phyloP scores from a whole-genome alignment of 805 yeast genomes.

The Kazachstania kunashirensis region DNA sequence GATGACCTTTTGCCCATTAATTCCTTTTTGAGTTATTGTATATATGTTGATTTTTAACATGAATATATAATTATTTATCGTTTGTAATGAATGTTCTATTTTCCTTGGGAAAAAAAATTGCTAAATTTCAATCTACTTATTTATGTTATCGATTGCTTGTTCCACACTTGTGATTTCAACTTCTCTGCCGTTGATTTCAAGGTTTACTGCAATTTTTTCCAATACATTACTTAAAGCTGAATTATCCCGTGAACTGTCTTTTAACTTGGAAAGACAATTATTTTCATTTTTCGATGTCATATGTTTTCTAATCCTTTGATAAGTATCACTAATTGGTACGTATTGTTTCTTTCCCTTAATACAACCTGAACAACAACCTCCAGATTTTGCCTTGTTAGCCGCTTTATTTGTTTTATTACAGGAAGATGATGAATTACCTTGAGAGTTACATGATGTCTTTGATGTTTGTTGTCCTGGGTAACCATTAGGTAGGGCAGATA shows the following conservation, averaged over 20 bases:
- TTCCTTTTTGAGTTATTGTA: too few species aligned
- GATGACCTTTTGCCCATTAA: too few species aligned
- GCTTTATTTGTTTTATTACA: neutral
- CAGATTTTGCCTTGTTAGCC: neutral
- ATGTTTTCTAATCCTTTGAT: constrained; percentile 75
- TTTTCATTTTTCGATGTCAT: constrained; percentile 25
- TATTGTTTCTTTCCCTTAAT: constrained; percentile 27
- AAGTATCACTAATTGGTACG: constrained; percentile 86
- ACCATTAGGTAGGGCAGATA: neutral
- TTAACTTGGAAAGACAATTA: neutral
- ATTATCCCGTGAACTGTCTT: neutral
- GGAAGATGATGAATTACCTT: too few species aligned
- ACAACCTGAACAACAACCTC: neutral
- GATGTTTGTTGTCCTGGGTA: neutral
- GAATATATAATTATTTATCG: neutral
- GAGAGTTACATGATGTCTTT: too few species aligned
- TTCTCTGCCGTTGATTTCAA: constrained; percentile 3
- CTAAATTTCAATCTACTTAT: neutral
- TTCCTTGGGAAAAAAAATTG: too few species aligned
- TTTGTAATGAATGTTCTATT: too few species aligned
- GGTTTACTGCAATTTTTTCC: constrained; percentile 3
- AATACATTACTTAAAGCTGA: constrained; percentile 3
- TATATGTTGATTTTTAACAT: too few species aligned
- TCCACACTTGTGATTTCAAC: constrained; percentile 2
- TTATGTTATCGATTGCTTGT: neutral